Percentiles rank a stretch among this genome's conserved stretches.
These are phyloP conservation scores for Lophiotrema nucula DNA, from an alignment of 495 filamentous ascomycete species.

Conservation along the genomic window DNA sequence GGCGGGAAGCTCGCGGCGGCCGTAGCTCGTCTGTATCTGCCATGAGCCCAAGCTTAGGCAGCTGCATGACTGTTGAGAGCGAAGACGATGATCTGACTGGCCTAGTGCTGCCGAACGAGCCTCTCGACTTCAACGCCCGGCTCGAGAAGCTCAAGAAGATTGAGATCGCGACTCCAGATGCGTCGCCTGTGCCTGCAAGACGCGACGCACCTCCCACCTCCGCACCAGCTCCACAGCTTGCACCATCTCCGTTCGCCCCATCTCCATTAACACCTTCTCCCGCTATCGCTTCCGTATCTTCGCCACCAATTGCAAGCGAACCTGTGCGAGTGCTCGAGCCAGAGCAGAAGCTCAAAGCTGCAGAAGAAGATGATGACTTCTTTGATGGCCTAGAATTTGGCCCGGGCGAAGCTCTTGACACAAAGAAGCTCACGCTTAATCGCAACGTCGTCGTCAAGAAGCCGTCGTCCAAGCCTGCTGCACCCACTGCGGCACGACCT, in stretches of 20 bases:
- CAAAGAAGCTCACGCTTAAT: constrained; percentile 79
- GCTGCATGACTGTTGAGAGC: constrained; percentile 87
- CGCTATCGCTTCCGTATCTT: neutral
- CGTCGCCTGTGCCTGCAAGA: constrained; percentile 22
- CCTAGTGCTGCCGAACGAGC: constrained; percentile 77
- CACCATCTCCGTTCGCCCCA: too few relatives aligned
- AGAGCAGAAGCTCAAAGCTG: constrained; percentile 35
- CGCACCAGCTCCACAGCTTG: constrained; percentile 9
- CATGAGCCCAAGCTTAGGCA: constrained; percentile 86
- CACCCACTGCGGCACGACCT: constrained; percentile 57
- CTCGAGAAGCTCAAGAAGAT: constrained; percentile 60
- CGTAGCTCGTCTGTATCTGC: constrained; percentile 83
- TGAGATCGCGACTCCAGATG: constrained; percentile 31
- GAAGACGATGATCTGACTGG: constrained; percentile 90
- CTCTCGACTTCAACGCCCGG: constrained; percentile 73
- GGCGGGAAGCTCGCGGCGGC: constrained; percentile 69
- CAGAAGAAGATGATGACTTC: constrained; percentile 71
- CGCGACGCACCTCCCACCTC: constrained; percentile 30
- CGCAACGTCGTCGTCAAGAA: constrained; percentile 88
- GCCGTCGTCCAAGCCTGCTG: constrained; percentile 52
- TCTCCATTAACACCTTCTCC: constrained; percentile 11
- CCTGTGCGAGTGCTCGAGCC: constrained; percentile 31
- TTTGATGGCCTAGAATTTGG: constrained; percentile 86
- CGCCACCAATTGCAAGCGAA: neutral
- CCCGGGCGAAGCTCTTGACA: constrained; percentile 74